Evolutionary conservation across 768 basidiomycete species (phyloP).

Genomic region (Kwoniella botswanensis): DNA sequence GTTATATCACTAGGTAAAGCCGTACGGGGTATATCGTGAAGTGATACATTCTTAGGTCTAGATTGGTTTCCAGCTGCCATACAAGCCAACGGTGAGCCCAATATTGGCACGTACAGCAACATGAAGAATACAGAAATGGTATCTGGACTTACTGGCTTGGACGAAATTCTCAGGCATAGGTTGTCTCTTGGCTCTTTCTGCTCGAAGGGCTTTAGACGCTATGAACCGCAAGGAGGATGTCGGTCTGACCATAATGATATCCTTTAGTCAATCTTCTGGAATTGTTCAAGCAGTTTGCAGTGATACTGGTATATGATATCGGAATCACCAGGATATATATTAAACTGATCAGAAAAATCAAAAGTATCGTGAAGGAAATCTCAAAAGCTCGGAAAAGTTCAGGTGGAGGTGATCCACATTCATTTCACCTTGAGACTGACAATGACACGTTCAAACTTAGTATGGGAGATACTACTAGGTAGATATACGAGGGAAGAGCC

Average conservation of each 20-base stretch:
- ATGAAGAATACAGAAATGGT: not conserved
- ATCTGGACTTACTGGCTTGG: not conserved
- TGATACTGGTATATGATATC: not conserved
- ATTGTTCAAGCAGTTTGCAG: not conserved
- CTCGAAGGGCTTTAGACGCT: not conserved
- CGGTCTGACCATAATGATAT: not conserved
- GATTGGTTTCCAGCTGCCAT: not conserved
- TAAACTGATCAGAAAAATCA: not conserved
- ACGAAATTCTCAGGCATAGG: not conserved
- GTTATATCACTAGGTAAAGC: conserved; percentile 22
- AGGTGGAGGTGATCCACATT: not conserved
- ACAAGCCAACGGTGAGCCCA: no score
- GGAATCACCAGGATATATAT: no score
- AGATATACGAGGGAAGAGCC: no score
- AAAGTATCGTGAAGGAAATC: not conserved
- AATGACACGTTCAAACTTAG: no score
- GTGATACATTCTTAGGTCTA: conserved; percentile 6
- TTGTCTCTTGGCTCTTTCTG: not conserved
- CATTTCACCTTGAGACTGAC: no score
- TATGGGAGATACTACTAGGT: no score
- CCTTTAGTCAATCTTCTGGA: not conserved
- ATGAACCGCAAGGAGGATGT: not conserved
- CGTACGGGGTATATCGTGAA: conserved; percentile 22
- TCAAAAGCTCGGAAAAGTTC: not conserved
- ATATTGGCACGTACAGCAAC: not conserved